phyloP scores from a whole-genome alignment of 2,329 filamentous ascomycete species.

The Ophiostoma ips region DNA sequence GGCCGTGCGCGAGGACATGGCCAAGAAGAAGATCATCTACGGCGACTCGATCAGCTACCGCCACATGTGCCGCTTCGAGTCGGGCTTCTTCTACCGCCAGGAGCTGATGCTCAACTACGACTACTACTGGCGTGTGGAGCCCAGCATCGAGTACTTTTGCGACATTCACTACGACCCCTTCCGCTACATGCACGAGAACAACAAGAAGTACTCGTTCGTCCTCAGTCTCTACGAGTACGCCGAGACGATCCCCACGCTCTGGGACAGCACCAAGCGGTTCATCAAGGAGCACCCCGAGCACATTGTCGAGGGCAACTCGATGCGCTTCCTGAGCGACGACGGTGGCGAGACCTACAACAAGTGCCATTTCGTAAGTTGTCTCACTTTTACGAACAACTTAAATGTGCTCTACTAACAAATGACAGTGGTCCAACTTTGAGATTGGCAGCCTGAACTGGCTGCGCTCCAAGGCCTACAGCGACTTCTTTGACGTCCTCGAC shows the following conservation, averaged over 20 bases:
- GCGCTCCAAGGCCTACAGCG: constrained; percentile 72
- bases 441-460: constrained; percentile 91
- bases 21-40: constrained; percentile 89
- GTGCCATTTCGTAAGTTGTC: constrained; percentile 78
- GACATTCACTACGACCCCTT: constrained; percentile 94
- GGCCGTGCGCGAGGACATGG: constrained; percentile 89
- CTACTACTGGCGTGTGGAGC: constrained; percentile 99
- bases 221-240: constrained; percentile 92
- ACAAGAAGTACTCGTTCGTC: constrained; percentile 97
- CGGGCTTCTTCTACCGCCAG: constrained; percentile 98
- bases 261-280: constrained; percentile 92
- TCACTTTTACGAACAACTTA: not conserved
- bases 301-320: constrained; percentile 67
- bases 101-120: constrained; percentile 89
- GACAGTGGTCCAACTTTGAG: constrained; percentile 96
- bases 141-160: constrained; percentile 90
- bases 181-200: constrained; percentile 87
- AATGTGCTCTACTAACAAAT: constrained; percentile 14
- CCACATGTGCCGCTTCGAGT: constrained; percentile 99
- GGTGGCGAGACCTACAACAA: constrained; percentile 86
- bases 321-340: constrained; percentile 86
- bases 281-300: constrained; percentile 84
- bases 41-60: constrained; percentile 93
- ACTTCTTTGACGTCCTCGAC: constrained; percentile 84
- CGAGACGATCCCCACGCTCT: constrained; percentile 90